Conservation (phyloP, 2,329 filamentous ascomycete genomes). For the Curvularia eragrostidis region DNA sequence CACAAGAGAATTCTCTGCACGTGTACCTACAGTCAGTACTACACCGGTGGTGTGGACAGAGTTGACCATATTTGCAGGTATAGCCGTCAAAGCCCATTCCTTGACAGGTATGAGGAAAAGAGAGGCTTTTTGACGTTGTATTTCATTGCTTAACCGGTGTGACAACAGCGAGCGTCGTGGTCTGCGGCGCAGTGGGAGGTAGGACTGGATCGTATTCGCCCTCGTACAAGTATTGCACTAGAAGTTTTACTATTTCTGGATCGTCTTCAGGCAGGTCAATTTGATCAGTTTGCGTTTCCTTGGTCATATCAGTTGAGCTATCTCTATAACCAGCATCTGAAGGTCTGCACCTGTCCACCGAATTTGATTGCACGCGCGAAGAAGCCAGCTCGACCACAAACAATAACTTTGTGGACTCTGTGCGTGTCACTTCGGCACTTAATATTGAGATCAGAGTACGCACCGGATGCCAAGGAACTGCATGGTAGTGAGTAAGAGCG, state of each 20-base stretch:
- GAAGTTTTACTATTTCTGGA: background rate
- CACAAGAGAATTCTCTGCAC: background rate
- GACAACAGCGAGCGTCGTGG: slow-evolving; percentile 2
- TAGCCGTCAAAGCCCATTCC: background rate
- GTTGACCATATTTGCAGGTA: background rate
- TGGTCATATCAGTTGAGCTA: background rate
- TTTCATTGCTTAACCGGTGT: background rate
- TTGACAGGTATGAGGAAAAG: background rate
- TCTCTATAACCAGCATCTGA: background rate
- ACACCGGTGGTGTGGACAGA: background rate
- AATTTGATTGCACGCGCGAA: background rate
- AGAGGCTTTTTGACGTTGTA: slow-evolving; percentile 1
- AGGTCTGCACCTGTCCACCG: background rate
- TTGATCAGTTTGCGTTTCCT: background rate
- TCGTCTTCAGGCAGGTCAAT: slow-evolving; percentile 4
- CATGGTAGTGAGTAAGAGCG: background rate
- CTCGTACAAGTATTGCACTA: slow-evolving; percentile 1
- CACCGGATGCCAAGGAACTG: background rate
- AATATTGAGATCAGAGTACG: background rate
- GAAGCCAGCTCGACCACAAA: background rate
- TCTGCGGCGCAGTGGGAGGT: background rate
- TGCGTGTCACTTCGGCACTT: background rate
- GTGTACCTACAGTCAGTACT: background rate
- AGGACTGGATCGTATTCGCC: background rate
- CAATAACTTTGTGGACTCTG: slow-evolving; percentile 2